Base-by-base conservation (phyloP, 306 rosid species). In the Lathyrus aphaca region DNA sequence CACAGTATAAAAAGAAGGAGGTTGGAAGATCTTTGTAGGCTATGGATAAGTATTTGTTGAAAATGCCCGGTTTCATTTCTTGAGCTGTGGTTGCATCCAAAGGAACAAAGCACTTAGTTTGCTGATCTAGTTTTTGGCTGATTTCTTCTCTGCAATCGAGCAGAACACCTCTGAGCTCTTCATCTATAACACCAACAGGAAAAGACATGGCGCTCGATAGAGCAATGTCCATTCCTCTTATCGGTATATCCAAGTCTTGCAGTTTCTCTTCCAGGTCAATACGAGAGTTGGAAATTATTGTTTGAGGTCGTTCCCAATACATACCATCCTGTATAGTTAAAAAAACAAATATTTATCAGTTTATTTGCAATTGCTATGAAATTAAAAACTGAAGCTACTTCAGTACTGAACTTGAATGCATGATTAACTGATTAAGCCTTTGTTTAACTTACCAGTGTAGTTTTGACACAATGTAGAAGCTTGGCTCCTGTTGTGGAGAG, bases 161-260 rank as follows among this genome's bases (percentile, higher is more conserved):
- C 49, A 88, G 57, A 39, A 76, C 69, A 51, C 70, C 66, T 66
- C 72, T 82, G 49, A 90, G 79, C 46, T 78, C 83, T 21, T 82
- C 89, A 51, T 86, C 84, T 14, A 82, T 74, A 71, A 72, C 54
- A 29, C 75, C 71, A 32, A 72, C 60, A n/a, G 83, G 83, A 59
- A 73, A 73, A 3, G 87, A 73, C 74, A 79, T 13, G 66, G 64
- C 77, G 14, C 69, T 77, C 18, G 88, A 81, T 53, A 86, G 53
- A 64, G 97, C 97, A 50, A 83, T 75, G 55, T 80, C 89, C 89
- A 90, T 90, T 42, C 94, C 96, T 57, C 82, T 79, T 9, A 93
- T 18, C 13, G 87, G 78, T 19, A 78, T 45, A 77, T 85, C 96
- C 63, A 69, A 60, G 58, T 72, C 77, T 62, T 71, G 88, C 65